phyloP scores from a whole-genome alignment of 441 rosid species.

The Corymbia citriodora region DNA sequence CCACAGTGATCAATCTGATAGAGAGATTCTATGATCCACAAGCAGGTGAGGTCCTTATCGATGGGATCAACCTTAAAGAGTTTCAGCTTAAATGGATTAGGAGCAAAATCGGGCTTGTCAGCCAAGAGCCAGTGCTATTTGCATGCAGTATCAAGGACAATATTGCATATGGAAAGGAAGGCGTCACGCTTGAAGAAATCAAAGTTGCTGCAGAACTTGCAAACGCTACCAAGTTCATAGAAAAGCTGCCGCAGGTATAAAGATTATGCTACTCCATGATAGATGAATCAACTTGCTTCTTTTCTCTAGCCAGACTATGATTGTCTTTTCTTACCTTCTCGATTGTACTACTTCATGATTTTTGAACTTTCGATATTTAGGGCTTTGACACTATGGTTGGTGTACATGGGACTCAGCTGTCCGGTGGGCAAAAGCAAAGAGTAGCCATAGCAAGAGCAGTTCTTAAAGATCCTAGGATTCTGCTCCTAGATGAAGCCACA shows the following conservation, averaged over 20 bases:
- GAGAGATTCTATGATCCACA: background rate
- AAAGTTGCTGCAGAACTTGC: background rate
- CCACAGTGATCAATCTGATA: background rate
- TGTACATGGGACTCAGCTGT: background rate
- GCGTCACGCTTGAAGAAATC: background rate
- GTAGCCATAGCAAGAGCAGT: background rate
- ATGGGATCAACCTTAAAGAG: background rate
- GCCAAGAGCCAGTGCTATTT: background rate
- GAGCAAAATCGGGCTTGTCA: background rate
- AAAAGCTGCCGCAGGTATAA: conserved; percentile 1
- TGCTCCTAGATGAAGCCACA: background rate
- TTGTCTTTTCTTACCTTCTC: too few species aligned
- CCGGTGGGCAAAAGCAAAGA: background rate
- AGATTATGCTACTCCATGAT: background rate
- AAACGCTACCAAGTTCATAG: background rate
- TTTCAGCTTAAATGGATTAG: background rate
- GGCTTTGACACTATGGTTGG: background rate
- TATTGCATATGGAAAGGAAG: background rate
- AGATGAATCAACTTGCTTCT: background rate
- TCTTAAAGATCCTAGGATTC: background rate
- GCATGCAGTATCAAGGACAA: background rate
- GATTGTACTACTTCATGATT: background rate
- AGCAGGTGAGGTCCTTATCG: background rate
- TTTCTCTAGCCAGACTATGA: background rate
- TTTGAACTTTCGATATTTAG: background rate